phyloP scores from a whole-genome alignment of 2,329 filamentous ascomycete genomes.

The Elsinoe necatrix region DNA sequence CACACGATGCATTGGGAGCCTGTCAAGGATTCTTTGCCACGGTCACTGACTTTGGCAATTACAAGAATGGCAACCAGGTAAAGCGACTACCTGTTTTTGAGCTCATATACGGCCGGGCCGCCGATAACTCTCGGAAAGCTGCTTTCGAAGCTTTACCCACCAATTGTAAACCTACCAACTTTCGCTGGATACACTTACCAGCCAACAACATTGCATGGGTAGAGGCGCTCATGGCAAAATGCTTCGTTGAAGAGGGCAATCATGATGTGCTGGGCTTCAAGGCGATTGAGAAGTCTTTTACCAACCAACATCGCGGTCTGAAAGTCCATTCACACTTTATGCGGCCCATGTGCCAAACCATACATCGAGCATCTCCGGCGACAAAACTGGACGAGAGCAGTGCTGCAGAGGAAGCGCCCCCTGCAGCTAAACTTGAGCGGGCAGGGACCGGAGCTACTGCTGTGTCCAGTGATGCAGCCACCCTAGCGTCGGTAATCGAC shows the following conservation, averaged over 20 bases:
- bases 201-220: conserved; percentile 52
- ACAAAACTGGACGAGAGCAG: background rate
- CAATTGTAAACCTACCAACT: conserved; percentile 34
- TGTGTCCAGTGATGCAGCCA: conserved; percentile 1
- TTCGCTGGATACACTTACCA: conserved; percentile 40
- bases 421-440: background rate
- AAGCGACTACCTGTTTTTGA: conserved; percentile 21
- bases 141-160: conserved; percentile 29
- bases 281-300: conserved; percentile 52
- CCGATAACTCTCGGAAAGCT: conserved; percentile 18
- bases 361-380: conserved; percentile 21
- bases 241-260: conserved; percentile 54
- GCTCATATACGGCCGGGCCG: conserved; percentile 7
- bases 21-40: conserved; percentile 18
- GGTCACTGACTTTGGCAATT: conserved; percentile 23
- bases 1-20: conserved; percentile 29
- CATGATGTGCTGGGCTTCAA: conserved; percentile 58
- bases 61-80: conserved; percentile 22
- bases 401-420: background rate
- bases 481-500: conserved; percentile 3
- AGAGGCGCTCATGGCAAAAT: conserved; percentile 55
- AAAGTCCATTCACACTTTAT: conserved; percentile 54
- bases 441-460: conserved; percentile 1
- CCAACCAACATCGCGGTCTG: conserved; percentile 52
- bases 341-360: conserved; percentile 50